A percentile compares a stretch with the other conserved stretches of the same genome.
Conservation (phyloP, 345 rosid species). For the Eucalyptus pumila region DNA sequence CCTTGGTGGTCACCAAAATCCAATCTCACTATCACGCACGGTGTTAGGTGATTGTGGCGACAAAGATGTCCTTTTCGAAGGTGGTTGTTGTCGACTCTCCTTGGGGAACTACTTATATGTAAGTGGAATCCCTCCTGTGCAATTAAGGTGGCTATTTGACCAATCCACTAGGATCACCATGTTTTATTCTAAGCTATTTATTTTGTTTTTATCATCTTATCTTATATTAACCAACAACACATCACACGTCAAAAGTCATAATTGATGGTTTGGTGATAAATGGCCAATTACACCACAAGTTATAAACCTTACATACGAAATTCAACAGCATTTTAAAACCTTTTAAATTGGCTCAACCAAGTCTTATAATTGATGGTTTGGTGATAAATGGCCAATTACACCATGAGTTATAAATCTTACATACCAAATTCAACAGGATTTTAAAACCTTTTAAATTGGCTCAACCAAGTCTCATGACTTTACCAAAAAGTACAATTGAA, state of each 20-base stretch:
- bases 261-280: background rate
- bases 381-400: background rate
- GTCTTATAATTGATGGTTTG: background rate
- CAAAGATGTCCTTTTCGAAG: background rate
- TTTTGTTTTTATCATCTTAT: background rate
- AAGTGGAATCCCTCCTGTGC: background rate
- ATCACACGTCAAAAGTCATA: too few species aligned
- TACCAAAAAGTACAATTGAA: background rate
- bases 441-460: background rate
- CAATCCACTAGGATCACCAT: background rate
- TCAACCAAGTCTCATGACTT: background rate
- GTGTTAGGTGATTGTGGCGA: background rate
- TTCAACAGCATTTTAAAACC: fast-evolving
- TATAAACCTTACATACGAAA: background rate
- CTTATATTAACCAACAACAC: background rate
- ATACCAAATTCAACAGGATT: fast-evolving
- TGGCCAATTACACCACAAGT: background rate
- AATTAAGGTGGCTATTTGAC: background rate
- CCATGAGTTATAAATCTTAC: background rate
- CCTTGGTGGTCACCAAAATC: background rate
- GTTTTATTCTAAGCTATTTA: background rate
- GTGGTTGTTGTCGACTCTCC: background rate
- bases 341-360: background rate
- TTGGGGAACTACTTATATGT: background rate
- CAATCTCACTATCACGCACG: background rate